phyloP scores from a whole-genome alignment of 1,284 basidiomycete genomes.

The Austroboletus niveus region DNA sequence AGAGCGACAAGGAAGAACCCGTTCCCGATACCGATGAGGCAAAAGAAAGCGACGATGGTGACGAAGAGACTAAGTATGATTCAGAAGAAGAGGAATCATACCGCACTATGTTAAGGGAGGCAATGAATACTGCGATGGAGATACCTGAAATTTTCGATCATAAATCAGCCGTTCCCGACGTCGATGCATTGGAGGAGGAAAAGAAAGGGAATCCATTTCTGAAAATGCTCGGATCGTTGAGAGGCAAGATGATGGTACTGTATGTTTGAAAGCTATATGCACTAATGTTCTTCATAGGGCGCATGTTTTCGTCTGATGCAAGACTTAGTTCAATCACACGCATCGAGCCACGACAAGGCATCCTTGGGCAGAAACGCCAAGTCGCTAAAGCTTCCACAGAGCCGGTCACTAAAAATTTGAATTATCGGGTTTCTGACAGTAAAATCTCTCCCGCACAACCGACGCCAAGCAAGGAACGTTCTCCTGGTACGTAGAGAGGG shows the following conservation, averaged over 20 bases:
- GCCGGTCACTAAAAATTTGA: conserved; percentile 4
- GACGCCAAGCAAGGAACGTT: conserved; percentile 9
- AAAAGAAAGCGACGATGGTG: conserved; percentile 40
- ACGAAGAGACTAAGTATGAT: conserved; percentile 53
- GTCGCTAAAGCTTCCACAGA: conserved; percentile 12
- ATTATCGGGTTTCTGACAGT: conserved; percentile 1
- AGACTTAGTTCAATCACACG: conserved; percentile 48
- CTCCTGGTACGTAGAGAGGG: conserved; percentile 13
- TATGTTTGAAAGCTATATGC: not conserved
- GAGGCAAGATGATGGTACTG: conserved; percentile 45
- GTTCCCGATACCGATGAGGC: conserved; percentile 38
- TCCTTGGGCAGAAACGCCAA: conserved; percentile 14
- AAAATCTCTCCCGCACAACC: conserved; percentile 7
- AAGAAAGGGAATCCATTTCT: conserved; percentile 70
- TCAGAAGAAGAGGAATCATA: conserved; percentile 67
- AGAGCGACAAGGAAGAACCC: conserved; percentile 31
- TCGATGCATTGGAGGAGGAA: conserved; percentile 46
- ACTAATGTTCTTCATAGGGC: conserved; percentile 43
- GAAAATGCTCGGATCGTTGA: conserved; percentile 64
- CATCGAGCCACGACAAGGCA: conserved; percentile 28
- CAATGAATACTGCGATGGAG: conserved; percentile 65
- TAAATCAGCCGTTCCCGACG: conserved; percentile 38
- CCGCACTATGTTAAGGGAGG: conserved; percentile 59
- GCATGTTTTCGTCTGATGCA: conserved; percentile 64
- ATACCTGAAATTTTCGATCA: conserved; percentile 54